Evolutionary conservation across 257 asterid genomes (phyloP).

Genomic region (Primulina huaijiensis): DNA sequence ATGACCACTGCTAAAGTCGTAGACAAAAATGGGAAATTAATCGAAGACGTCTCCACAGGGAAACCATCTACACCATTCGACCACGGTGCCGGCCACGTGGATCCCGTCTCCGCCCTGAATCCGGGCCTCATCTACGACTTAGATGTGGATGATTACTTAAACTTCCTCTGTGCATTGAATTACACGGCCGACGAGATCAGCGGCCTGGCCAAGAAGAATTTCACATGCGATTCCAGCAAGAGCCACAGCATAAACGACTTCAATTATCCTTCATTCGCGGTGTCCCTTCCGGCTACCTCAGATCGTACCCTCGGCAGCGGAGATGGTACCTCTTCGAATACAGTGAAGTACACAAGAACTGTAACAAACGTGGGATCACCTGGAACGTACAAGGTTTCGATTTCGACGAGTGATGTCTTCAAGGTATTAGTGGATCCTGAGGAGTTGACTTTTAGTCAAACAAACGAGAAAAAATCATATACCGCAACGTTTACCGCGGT

Average conservation of each 20-base stretch:
- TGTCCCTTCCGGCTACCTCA: slow-evolving; percentile 34
- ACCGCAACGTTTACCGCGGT: slow-evolving; percentile 54
- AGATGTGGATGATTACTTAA: slow-evolving; percentile 42
- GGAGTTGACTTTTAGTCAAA: slow-evolving; percentile 44
- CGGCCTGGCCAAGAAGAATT: slow-evolving; percentile 59
- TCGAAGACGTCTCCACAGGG: slow-evolving; percentile 69
- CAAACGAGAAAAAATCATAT: slow-evolving; percentile 63
- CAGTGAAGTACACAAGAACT: slow-evolving; percentile 63
- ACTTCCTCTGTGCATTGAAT: slow-evolving; percentile 73
- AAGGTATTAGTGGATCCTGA: slow-evolving; percentile 62
- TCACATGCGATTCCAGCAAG: slow-evolving; percentile 50
- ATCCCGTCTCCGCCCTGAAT: slow-evolving; percentile 74
- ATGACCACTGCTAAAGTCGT: slow-evolving; percentile 44
- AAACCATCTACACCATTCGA: slow-evolving; percentile 75
- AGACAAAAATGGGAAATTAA: slow-evolving; percentile 48
- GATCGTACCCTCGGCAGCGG: slow-evolving; percentile 27
- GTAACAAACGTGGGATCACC: slow-evolving; percentile 73
- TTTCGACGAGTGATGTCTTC: slow-evolving; percentile 35
- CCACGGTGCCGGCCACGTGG: slow-evolving; percentile 87
- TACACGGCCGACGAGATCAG: slow-evolving; percentile 60
- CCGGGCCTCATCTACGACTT: slow-evolving; percentile 87
- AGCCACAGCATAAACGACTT: slow-evolving; percentile 60
- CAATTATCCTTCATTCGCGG: slow-evolving; percentile 85
- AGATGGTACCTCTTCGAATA: slow-evolving; percentile 25
- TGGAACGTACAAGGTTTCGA: slow-evolving; percentile 67